Evolutionary conservation across 1,139 yeast species (phyloP).

Genomic region (Saccharomycopsis phalli): DNA sequence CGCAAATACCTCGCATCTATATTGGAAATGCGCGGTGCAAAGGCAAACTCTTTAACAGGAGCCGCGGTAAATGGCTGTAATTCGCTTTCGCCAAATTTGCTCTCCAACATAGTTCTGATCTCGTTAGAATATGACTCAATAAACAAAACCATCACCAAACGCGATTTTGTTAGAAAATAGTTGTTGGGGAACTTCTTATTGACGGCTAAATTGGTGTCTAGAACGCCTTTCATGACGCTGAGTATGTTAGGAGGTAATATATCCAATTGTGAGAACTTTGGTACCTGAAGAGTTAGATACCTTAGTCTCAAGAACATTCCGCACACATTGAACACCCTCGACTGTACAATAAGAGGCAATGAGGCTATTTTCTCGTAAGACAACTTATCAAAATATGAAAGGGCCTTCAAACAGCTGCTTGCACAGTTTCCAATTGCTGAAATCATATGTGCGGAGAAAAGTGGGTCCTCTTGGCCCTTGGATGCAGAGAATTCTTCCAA

Average conservation of each 20-base stretch:
- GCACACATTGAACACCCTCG: conserved; percentile 59
- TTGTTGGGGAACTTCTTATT: conserved; percentile 37
- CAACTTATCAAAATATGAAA: conserved; percentile 41
- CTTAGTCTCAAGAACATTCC: conserved; percentile 57
- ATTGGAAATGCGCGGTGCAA: no score
- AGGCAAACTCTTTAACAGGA: no score
- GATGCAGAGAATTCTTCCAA: neutral
- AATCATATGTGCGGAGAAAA: conserved; percentile 28
- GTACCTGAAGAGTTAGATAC: conserved; percentile 45
- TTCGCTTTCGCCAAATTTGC: no score
- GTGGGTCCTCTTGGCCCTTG: conserved; percentile 5
- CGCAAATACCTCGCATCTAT: no score
- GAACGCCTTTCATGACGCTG: conserved; percentile 35
- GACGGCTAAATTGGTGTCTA: conserved; percentile 33
- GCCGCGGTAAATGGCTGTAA: no score
- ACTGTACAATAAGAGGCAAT: conserved; percentile 53
- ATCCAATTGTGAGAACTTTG: conserved; percentile 38
- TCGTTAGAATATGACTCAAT: conserved; percentile 54
- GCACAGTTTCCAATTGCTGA: conserved; percentile 44
- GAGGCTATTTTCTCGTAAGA: conserved; percentile 39
- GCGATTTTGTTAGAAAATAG: conserved; percentile 42
- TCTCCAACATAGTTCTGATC: conserved; percentile 26
- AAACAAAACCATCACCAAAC: conserved; percentile 47
- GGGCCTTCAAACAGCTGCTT: conserved; percentile 43
- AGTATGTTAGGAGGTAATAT: conserved; percentile 45